Percentiles rank a stretch among this genome's conserved stretches.
Evolutionary conservation across 768 basidiomycete species (phyloP).

Genomic region (Auriscalpium orientale): DNA sequence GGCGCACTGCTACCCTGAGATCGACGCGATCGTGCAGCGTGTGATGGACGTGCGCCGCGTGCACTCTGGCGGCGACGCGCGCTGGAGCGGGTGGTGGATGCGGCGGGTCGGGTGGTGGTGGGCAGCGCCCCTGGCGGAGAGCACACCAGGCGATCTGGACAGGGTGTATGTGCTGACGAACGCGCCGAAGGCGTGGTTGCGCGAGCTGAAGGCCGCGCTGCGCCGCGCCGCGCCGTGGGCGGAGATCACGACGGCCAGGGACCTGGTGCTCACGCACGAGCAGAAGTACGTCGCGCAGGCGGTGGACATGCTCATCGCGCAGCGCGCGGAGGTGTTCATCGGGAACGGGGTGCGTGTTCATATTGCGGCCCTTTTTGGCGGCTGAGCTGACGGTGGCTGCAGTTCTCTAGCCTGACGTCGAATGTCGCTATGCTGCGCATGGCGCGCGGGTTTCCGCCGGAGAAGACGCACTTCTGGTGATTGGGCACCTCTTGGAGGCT

Average conservation of each 20-base stretch:
- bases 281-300: conserved; percentile 38
- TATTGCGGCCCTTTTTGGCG: neutral
- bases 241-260: conserved; percentile 30
- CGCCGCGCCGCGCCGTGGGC: neutral
- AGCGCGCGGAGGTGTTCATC: conserved; percentile 39
- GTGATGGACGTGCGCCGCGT: conserved; percentile 25
- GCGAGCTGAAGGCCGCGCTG: conserved; percentile 29
- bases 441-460: neutral
- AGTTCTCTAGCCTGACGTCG: conserved; percentile 15
- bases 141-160: conserved; percentile 21
- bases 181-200: conserved; percentile 32
- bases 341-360: conserved; percentile 41
- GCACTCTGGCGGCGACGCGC: too few species aligned
- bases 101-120: too few species aligned
- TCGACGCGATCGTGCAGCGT: conserved; percentile 32
- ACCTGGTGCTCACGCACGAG: conserved; percentile 33
- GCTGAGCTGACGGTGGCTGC: too few species aligned
- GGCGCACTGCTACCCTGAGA: conserved; percentile 34
- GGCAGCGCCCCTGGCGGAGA: neutral
- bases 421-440: conserved; percentile 12
- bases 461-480: conserved; percentile 9
- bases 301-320: conserved; percentile 42
- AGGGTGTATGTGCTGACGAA: conserved; percentile 43
- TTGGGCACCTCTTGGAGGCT: neutral
- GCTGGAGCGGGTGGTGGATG: too few species aligned